Percentiles rank a stretch among this genome's conserved stretches.
phyloP scores from a whole-genome alignment of 23 red algal species.

The Cyanidium caldarium region DNA sequence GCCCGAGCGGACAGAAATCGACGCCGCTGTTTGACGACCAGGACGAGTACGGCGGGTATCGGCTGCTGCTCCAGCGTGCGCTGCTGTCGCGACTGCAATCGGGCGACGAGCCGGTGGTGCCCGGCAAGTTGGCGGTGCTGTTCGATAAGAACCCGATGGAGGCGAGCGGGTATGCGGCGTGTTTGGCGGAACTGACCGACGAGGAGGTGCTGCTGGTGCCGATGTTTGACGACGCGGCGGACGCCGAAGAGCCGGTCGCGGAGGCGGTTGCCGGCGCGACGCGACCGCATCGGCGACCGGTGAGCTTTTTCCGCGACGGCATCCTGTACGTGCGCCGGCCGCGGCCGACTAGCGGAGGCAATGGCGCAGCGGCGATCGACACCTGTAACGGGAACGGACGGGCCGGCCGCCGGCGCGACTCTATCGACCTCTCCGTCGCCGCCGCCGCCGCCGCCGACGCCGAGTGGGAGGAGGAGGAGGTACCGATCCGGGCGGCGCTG shows the following conservation, averaged over 20 bases:
- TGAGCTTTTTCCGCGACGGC: background rate
- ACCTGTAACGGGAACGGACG: too few relatives aligned
- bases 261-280: background rate
- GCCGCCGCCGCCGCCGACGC: background rate
- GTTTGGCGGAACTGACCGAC: constrained; percentile 13
- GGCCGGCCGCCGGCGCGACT: background rate
- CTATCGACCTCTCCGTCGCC: background rate
- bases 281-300: background rate
- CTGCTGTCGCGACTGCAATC: constrained; percentile 4
- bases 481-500: constrained; percentile 13
- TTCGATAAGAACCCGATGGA: constrained; percentile 30
- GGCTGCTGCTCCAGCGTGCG: constrained; percentile 12
- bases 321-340: background rate
- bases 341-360: background rate
- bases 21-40: constrained; percentile 21
- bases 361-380: too few relatives aligned
- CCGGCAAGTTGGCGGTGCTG: constrained; percentile 10
- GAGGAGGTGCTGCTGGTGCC: constrained; percentile 13
- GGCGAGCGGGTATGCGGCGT: constrained; percentile 16
- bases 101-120: background rate
- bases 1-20: constrained; percentile 20
- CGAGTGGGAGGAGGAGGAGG: background rate
- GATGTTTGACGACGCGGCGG: constrained; percentile 10
- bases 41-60: constrained; percentile 19
- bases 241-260: background rate